These are phyloP conservation scores for Penicillium bialowiezense DNA, from an alignment of 495 filamentous ascomycete species.

Conservation along the genomic window DNA sequence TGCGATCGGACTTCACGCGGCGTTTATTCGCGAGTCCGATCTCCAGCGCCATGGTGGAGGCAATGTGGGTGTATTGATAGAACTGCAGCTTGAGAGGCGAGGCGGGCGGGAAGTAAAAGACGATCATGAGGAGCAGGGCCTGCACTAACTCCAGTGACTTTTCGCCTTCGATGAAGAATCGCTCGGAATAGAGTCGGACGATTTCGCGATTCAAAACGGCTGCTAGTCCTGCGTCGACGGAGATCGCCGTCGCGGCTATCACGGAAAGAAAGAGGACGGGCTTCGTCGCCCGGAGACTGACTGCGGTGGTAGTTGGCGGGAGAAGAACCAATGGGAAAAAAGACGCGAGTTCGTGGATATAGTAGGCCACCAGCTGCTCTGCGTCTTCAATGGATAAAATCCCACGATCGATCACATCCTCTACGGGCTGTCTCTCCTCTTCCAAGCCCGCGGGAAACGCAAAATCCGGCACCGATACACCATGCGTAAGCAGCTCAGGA, in stretches of 20 bases:
- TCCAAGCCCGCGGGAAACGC: conserved; percentile 21
- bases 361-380: conserved; percentile 41
- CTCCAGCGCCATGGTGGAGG: conserved; percentile 52
- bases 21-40: conserved; percentile 45
- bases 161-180: conserved; percentile 47
- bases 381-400: conserved; percentile 45
- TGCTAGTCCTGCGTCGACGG: conserved; percentile 39
- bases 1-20: conserved; percentile 20
- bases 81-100: conserved; percentile 47
- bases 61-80: conserved; percentile 55
- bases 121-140: conserved; percentile 43
- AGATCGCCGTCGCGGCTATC: conserved; percentile 45
- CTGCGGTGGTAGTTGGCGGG: conserved; percentile 33
- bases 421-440: conserved; percentile 3
- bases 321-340: conserved; percentile 45
- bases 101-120: conserved; percentile 50
- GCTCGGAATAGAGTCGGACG: conserved; percentile 44
- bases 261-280: conserved; percentile 51
- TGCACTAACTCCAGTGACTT: conserved; percentile 55
- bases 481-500: conserved; percentile 21
- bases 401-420: conserved; percentile 47
- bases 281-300: conserved; percentile 40
- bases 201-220: conserved; percentile 46
- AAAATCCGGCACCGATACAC: conserved; percentile 13
- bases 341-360: conserved; percentile 37